Evolutionary conservation across 108 stramenopile genomes (phyloP).

Genomic region (Bacterosira constricta): DNA sequence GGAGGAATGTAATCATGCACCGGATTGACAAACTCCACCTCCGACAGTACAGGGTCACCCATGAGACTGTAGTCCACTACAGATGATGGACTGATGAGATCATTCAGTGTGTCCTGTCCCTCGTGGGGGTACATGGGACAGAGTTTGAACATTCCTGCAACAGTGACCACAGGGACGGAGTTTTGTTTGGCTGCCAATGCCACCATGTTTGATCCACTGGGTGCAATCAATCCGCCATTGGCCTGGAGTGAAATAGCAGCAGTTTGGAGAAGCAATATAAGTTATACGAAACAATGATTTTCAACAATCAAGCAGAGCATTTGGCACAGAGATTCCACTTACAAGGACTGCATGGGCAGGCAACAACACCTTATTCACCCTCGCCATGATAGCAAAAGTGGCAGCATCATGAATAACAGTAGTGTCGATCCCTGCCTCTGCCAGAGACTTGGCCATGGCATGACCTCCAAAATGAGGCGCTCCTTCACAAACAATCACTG

Average conservation of each 20-base stretch:
- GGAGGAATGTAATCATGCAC: constrained; percentile 95
- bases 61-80: constrained; percentile 68
- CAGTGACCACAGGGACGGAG: constrained; percentile 91
- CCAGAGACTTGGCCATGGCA: constrained; percentile 83
- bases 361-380: constrained; percentile 94
- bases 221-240: constrained; percentile 94
- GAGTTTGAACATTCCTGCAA: constrained; percentile 96
- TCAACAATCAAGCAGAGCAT: too few species aligned
- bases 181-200: constrained; percentile 93
- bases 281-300: too few species aligned
- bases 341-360: constrained; percentile 93
- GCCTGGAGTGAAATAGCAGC: too few species aligned
- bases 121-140: constrained; percentile 98
- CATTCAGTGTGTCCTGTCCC: constrained; percentile 93
- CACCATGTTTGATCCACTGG: constrained; percentile 89
- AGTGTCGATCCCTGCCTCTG: constrained; percentile 82
- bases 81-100: constrained; percentile 77
- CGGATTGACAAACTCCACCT: constrained; percentile 93
- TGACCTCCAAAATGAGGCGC: constrained; percentile 88
- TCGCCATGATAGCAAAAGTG: constrained; percentile 86
- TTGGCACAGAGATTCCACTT: too few species aligned
- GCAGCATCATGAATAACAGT: constrained; percentile 80
- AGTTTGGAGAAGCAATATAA: too few species aligned
- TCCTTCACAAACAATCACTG: constrained; percentile 94
- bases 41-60: constrained; percentile 54